Conservation (phyloP, 495 filamentous ascomycete species). For the Trichocladium uniseriatum region DNA sequence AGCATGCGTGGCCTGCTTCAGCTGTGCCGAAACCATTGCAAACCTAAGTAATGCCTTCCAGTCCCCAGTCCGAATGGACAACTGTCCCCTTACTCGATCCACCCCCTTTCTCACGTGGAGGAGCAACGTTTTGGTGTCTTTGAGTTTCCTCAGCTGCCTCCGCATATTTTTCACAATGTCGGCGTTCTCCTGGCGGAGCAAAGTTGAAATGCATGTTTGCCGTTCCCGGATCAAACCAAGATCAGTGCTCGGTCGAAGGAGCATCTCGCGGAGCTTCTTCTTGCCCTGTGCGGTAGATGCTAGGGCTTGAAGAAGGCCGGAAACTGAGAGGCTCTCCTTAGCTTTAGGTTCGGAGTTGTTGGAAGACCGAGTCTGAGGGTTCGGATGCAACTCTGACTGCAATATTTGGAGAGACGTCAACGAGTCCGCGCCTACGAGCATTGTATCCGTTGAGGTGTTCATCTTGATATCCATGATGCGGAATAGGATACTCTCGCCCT, state of each 20-base stretch:
- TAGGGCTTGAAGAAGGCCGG: slow-evolving; percentile 69
- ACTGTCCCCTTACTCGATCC: slow-evolving; percentile 50
- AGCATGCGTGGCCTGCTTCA: slow-evolving; percentile 56
- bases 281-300: slow-evolving; percentile 79
- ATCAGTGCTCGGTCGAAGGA: slow-evolving; percentile 70
- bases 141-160: slow-evolving; percentile 61
- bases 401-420: slow-evolving; percentile 78
- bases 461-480: slow-evolving; percentile 59
- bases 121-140: slow-evolving; percentile 65
- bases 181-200: slow-evolving; percentile 63
- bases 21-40: slow-evolving; percentile 50
- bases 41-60: slow-evolving; percentile 58
- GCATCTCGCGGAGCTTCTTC: slow-evolving; percentile 65
- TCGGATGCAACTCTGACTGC: slow-evolving; percentile 74
- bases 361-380: slow-evolving; percentile 71
- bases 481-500: slow-evolving; percentile 43
- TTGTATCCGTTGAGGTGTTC: slow-evolving; percentile 64
- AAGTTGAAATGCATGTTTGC: slow-evolving; percentile 55
- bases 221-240: slow-evolving; percentile 62
- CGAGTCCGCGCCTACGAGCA: slow-evolving; percentile 81
- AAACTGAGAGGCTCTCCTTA: slow-evolving; percentile 86
- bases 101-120: slow-evolving; percentile 69
- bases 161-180: slow-evolving; percentile 46
- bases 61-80: slow-evolving; percentile 51
- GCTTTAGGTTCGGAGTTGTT: slow-evolving; percentile 55